Evolutionary conservation across 768 basidiomycete genomes (phyloP), one percentile per base, ranked within the genome.

Genomic region (Lyophyllum semitale): DNA sequence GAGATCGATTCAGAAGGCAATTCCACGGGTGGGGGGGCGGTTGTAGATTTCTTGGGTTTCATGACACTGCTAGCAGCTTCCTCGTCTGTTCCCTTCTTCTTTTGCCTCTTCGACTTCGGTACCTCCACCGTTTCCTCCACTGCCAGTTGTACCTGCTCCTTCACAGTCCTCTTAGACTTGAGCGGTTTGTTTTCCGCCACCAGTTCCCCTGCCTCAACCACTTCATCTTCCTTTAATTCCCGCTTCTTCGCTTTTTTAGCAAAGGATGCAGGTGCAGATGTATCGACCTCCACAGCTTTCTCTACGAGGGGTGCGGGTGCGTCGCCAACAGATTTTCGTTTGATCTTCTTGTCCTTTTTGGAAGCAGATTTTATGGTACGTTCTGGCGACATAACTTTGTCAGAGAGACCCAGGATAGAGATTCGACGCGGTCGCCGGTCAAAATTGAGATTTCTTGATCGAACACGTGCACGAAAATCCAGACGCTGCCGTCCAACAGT

Each of bases 181-280:
- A 15, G 11, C 17, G 7, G 2, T 37, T 48, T 48, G 3, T 7
- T 15, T 35, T 22, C 43, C 33, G 38, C 43, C 42, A 45, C 46
- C 38, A 22, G 37, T 27, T 32, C 26, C 18, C 42, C 47, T 1
- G 8, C 47, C 32, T 60, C 64, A 11, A 42, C 46, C 37, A 60
- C 53, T 25, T 29, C 53, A 42, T 47, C 51, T 27, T 54, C 53
- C 30, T 53, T 38, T 17, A 51, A 38, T 30, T 74, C 70, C 25
- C 69, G 66, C 60, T 72, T 73, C 71, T 72, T 57, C 23, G 49
- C 37, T n/a, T 25, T 48, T 58, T 61, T 32, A 3, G 33, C 9
- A 11, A 29, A 29, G 48, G 30, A 43, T 37, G 54, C 26, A 6
- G 30, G 38, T 15, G 20, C 30, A n/a, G 35, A 26, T 37, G 38